Conservation (phyloP, 768 basidiomycete genomes). For the Tricholoma terreum region DNA sequence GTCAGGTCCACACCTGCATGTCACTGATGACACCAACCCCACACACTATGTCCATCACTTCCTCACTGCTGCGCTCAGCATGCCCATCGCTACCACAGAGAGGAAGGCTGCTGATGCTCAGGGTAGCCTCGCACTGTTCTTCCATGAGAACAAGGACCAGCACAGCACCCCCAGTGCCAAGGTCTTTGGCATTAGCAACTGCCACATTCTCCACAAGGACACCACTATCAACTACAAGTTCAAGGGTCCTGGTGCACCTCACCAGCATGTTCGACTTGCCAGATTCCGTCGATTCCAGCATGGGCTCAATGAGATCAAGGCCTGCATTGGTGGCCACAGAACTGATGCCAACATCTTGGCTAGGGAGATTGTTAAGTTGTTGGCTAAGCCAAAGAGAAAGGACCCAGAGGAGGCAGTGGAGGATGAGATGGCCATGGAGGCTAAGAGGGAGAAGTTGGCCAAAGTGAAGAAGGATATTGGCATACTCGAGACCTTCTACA, state of each 20-base stretch:
- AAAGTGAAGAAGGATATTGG: conserved; percentile 17
- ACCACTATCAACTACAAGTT: conserved; percentile 26
- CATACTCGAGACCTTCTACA: conserved; percentile 21
- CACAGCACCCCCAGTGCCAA: conserved; percentile 20
- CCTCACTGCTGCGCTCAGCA: conserved; percentile 26
- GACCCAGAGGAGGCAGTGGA: conserved; percentile 2
- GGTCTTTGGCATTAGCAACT: conserved; percentile 26
- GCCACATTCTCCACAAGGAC: conserved; percentile 25
- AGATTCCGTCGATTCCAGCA: conserved; percentile 20
- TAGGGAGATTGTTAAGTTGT: conserved; percentile 19
- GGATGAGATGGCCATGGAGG: conserved; percentile 16
- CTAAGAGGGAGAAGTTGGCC: conserved; percentile 13
- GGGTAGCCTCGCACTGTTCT: conserved; percentile 28
- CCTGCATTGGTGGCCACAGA: conserved; percentile 6
- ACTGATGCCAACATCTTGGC: conserved; percentile 14
- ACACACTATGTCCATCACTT: conserved; percentile 18
- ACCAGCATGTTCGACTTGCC: conserved; percentile 15
- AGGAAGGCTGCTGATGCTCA: conserved; percentile 21
- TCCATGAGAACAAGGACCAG: conserved; percentile 27
- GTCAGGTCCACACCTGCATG: conserved; percentile 22
- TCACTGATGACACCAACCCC: conserved; percentile 16
- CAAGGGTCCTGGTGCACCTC: conserved; percentile 18
- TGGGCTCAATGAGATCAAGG: conserved; percentile 23
- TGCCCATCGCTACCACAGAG: conserved; percentile 21
- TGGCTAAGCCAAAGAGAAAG: conserved; percentile 16